phyloP scores from a whole-genome alignment of 441 rosid species.

The Erodium texanum region DNA sequence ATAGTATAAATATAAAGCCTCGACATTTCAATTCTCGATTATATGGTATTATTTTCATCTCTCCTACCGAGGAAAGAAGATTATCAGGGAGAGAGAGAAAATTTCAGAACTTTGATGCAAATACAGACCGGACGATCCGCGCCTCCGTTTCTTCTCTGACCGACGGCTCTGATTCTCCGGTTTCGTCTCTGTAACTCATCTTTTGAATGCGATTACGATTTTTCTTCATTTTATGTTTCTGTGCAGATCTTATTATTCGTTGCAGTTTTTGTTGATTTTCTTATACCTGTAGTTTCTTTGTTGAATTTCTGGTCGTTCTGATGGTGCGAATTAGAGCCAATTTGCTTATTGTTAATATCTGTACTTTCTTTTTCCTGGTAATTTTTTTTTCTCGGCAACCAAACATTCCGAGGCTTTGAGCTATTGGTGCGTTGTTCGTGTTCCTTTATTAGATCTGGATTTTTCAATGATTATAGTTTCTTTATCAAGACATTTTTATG shows the following conservation, averaged over 20 bases:
- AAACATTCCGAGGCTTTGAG: background rate
- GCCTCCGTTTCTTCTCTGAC: background rate
- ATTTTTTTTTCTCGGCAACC: background rate
- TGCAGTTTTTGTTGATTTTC: background rate
- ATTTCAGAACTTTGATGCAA: background rate
- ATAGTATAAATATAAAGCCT: background rate
- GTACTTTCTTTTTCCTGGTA: background rate
- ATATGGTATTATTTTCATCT: background rate
- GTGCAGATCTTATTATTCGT: background rate
- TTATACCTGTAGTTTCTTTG: background rate
- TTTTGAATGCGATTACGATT: background rate
- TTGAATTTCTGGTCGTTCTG: background rate
- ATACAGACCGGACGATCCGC: no score
- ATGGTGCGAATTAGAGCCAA: background rate
- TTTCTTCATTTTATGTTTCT: background rate
- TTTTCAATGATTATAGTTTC: background rate
- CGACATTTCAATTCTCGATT: background rate
- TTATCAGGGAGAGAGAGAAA: background rate
- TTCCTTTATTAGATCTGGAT: background rate
- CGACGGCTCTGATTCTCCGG: background rate
- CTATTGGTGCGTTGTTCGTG: background rate
- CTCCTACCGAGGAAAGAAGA: background rate
- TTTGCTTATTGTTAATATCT: background rate
- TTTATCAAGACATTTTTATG: background rate
- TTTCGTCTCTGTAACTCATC: background rate